Conservation (phyloP, 2,329 filamentous ascomycete species). For the Aspergillus neoniger region DNA sequence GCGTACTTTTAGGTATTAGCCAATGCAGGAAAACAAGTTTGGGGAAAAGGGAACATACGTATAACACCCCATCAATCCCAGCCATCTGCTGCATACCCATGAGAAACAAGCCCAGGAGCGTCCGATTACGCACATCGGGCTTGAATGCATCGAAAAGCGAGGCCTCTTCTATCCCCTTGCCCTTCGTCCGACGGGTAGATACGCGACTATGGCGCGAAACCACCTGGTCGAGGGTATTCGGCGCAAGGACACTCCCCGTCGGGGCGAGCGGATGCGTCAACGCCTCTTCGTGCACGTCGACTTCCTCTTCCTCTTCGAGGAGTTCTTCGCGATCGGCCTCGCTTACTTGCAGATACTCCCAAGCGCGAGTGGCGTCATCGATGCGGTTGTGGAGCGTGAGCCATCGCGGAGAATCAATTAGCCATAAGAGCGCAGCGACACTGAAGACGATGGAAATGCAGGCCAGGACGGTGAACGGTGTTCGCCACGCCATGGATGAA, state of each 20-base stretch:
- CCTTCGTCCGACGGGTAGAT: neutral
- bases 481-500: slow-evolving; percentile 57
- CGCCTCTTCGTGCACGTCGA: neutral
- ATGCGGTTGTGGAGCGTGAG: too few species aligned
- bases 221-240: neutral
- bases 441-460: slow-evolving; percentile 44
- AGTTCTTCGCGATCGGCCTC: slow-evolving; percentile 52
- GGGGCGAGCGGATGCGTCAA: neutral
- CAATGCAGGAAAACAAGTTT: too few species aligned
- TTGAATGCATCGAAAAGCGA: slow-evolving; percentile 37
- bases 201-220: neutral
- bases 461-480: slow-evolving; percentile 56
- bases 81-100: slow-evolving; percentile 62
- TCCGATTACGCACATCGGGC: slow-evolving; percentile 51
- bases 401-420: too few species aligned
- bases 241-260: neutral
- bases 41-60: slow-evolving; percentile 39
- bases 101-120: slow-evolving; percentile 57
- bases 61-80: slow-evolving; percentile 65
- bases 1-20: slow-evolving; percentile 51
- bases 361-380: slow-evolving; percentile 45
- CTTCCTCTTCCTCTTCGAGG: slow-evolving; percentile 36
- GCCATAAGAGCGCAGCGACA: too few species aligned
- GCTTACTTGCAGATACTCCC: slow-evolving; percentile 48
- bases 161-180: slow-evolving; percentile 15